Evolutionary conservation across 2,329 filamentous ascomycete genomes (phyloP).

Genomic region (Leptographium flavum): DNA sequence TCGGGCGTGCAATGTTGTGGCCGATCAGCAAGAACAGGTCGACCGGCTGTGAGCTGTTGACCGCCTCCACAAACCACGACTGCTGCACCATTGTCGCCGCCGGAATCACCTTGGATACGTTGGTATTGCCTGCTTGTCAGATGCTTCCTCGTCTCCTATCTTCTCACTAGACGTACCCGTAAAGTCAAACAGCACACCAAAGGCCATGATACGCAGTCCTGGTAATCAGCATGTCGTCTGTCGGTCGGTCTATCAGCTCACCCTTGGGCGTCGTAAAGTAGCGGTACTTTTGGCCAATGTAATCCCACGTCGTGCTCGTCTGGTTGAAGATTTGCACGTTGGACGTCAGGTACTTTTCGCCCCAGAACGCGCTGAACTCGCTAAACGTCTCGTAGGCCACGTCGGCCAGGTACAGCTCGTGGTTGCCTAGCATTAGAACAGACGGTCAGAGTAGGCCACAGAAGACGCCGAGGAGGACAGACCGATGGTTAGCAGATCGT

Average conservation of each 20-base stretch:
- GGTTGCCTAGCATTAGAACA: constrained; percentile 28
- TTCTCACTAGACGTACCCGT: no score
- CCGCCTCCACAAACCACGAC: constrained; percentile 44
- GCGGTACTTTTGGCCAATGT: constrained; percentile 27
- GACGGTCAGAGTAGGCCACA: background rate
- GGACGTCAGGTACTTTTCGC: constrained; percentile 29
- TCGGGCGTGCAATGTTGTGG: constrained; percentile 42
- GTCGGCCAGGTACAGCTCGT: constrained; percentile 49
- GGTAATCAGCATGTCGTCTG: background rate
- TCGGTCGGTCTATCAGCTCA: background rate
- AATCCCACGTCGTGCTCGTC: constrained; percentile 23
- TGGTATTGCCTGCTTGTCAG: constrained; percentile 40
- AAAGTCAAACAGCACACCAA: constrained; percentile 30
- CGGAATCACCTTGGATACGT: constrained; percentile 44
- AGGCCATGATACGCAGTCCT: constrained; percentile 28
- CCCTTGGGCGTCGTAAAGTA: constrained; percentile 26
- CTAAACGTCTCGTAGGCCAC: constrained; percentile 47
- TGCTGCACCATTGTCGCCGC: constrained; percentile 36
- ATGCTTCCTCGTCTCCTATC: no score
- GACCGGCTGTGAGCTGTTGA: constrained; percentile 37
- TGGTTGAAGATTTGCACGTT: constrained; percentile 29
- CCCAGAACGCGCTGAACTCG: constrained; percentile 42
- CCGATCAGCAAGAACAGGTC: constrained; percentile 51
- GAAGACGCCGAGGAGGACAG: constrained; percentile 1
- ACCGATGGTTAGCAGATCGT: constrained; percentile 29